These are phyloP conservation scores for Kluyveromyces siamensis DNA, from an alignment of 805 yeast species.

Conservation along the genomic window DNA sequence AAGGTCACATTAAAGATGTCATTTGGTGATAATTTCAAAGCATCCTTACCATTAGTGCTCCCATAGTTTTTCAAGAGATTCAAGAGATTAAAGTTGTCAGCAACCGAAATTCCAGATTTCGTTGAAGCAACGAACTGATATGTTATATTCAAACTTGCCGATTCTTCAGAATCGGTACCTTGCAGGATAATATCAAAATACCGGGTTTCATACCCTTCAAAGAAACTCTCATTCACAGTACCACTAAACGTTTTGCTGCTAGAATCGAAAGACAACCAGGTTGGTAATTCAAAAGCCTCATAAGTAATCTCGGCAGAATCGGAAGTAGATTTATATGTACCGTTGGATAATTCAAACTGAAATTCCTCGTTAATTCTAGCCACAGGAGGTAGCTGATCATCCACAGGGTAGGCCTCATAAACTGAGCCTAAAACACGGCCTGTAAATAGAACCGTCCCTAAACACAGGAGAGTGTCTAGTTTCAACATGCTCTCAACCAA, in stretches of 20 bases:
- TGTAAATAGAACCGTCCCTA: neutral
- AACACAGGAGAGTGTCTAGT: neutral
- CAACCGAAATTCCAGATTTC: slow-evolving; percentile 37
- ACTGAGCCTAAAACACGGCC: slow-evolving; percentile 10
- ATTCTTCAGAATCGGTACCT: slow-evolving; percentile 58
- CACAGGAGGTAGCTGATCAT: slow-evolving; percentile 78
- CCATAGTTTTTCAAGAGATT: slow-evolving; percentile 57
- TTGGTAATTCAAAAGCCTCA: slow-evolving; percentile 51
- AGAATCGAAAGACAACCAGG: slow-evolving; percentile 71
- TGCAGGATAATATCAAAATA: slow-evolving; percentile 41
- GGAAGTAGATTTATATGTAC: slow-evolving; percentile 50
- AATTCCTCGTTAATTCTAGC: slow-evolving; percentile 62
- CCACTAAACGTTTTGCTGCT: slow-evolving; percentile 57
- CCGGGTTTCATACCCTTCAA: slow-evolving; percentile 31
- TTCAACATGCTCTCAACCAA: neutral
- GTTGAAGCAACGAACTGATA: slow-evolving; percentile 48
- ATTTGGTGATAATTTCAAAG: slow-evolving; percentile 67
- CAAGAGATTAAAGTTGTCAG: slow-evolving; percentile 32
- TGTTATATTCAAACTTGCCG: slow-evolving; percentile 33
- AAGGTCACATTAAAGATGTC: slow-evolving; percentile 58
- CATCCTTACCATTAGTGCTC: slow-evolving; percentile 64
- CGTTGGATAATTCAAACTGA: slow-evolving; percentile 55
- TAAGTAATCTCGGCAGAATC: slow-evolving; percentile 41
- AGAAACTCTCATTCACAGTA: slow-evolving; percentile 36
- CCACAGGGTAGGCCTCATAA: slow-evolving; percentile 27